phyloP scores from a whole-genome alignment of 768 basidiomycete species.

The Macrolepiota dolichaula region DNA sequence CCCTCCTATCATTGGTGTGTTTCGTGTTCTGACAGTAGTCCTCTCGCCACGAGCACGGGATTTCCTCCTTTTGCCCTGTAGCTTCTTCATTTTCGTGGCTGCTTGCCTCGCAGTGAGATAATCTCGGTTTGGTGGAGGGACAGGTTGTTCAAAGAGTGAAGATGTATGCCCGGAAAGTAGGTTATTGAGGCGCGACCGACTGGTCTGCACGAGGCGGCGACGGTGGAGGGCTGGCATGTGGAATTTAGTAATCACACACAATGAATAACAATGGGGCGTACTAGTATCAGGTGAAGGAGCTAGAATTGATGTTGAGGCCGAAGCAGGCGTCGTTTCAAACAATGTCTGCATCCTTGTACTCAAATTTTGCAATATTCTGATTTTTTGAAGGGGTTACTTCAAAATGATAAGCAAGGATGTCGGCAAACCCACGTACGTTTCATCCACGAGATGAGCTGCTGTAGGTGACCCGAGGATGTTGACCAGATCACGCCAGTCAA shows the following conservation, averaged over 20 bases:
- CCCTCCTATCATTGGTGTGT: not conserved
- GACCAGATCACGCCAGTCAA: slow-evolving; percentile 8
- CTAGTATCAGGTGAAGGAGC: not conserved
- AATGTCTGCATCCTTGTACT: slow-evolving; percentile 3
- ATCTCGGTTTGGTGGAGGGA: not conserved
- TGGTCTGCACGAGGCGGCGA: not conserved
- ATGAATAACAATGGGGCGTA: not conserved
- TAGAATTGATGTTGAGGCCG: not conserved
- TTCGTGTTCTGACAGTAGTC: not conserved
- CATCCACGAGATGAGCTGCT: slow-evolving; percentile 8
- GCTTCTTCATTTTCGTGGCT: not conserved
- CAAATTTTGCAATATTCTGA: slow-evolving; percentile 2
- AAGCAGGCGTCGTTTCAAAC: slow-evolving; percentile 3
- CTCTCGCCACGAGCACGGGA: not conserved
- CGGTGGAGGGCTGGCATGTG: not conserved
- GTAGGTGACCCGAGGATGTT: slow-evolving; percentile 8
- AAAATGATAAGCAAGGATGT: not conserved
- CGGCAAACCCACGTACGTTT: not conserved
- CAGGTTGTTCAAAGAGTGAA: slow-evolving; percentile 1
- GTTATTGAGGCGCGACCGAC: slow-evolving; percentile 1
- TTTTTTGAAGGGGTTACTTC: not conserved
- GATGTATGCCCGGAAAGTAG: not conserved
- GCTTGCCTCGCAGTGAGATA: not conserved
- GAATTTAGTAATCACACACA: not conserved
- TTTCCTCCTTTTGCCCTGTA: not conserved